Base-by-base conservation (phyloP, 2,329 filamentous ascomycete species). In the Ilyonectria mors-panacis region DNA sequence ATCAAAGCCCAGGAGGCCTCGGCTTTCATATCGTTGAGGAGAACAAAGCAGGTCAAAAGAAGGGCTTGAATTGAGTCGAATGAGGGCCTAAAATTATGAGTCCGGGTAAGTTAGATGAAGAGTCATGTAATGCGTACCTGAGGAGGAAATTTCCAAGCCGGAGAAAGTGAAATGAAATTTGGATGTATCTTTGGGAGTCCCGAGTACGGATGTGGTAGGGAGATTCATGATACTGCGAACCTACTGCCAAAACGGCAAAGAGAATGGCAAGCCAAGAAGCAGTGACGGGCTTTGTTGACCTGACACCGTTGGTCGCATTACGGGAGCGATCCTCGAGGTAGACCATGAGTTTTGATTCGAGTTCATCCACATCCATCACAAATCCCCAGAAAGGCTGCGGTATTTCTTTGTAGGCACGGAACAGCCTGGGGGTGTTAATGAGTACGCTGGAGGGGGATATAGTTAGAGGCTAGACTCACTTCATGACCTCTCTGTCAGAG, bases 311-410 rank as follows among this genome's bases (percentile, higher is more conserved):
- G 13, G 83, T 85, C 3, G 86, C 85, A 70, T 85, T 88, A 65
- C 88, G 86, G 6, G 88, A 88, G 53, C 89, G 84, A 64, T 91
- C 89, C 71, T 91, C 89, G 1, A 92, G 82, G 69, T 92, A 91
- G 23, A 89, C 83, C 84, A 91, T 91, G 53, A 92, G 82, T 67
- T 86, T 88, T 5, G 88, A 86, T 72, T 92, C 89, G 30, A 92
- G 85, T 59, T 91, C 89, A 63, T 91, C 88, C 60, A 92, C 88
- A 70, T 91, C 89, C 64, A 91, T 86, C 19, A 92, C 87, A 56
- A 92, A 89, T 1, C 89, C 89, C 89, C 89, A 92, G 71, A 92
- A 92, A 1, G 88, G 88, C 55, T 92, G 89, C 2, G 89, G 87
- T 26, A 90, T 89, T 74, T 91, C 88, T 76, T 91, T 91, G 80